These are phyloP conservation scores for Hyphopichia khmerensis DNA, from an alignment of 1,139 yeast genomes.

Conservation along the genomic window DNA sequence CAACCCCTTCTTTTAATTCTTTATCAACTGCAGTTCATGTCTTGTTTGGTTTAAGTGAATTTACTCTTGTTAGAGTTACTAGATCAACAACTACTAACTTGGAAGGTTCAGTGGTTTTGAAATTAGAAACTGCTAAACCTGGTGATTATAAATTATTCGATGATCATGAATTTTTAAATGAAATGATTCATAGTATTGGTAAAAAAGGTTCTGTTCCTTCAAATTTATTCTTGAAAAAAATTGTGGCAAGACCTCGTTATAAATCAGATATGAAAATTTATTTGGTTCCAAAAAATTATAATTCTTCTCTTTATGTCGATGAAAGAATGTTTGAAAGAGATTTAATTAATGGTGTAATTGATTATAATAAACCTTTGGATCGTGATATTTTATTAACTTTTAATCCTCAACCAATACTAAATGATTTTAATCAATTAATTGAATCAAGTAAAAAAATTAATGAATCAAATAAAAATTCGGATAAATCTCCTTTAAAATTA, in stretches of 20 bases:
- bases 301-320: conserved; percentile 47
- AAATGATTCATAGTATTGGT: conserved; percentile 41
- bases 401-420: neutral
- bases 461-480: neutral
- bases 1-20: conserved; percentile 39
- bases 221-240: conserved; percentile 44
- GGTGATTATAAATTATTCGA: conserved; percentile 53
- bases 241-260: conserved; percentile 52
- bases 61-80: conserved; percentile 50
- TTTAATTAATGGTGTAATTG: conserved; percentile 47
- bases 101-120: conserved; percentile 50
- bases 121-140: conserved; percentile 54
- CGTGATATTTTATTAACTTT: conserved; percentile 9
- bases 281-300: conserved; percentile 30
- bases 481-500: neutral
- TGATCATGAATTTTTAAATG: conserved; percentile 44
- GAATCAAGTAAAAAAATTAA: neutral
- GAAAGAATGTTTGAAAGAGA: conserved; percentile 53
- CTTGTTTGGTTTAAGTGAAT: conserved; percentile 40
- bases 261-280: conserved; percentile 52
- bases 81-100: conserved; percentile 52
- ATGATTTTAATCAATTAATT: neutral
- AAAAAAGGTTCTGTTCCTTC: conserved; percentile 39
- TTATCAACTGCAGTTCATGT: conserved; percentile 47
- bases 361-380: conserved; percentile 19